Conservation (phyloP, 1,284 basidiomycete species). For the Leccinum griseonigrum region DNA sequence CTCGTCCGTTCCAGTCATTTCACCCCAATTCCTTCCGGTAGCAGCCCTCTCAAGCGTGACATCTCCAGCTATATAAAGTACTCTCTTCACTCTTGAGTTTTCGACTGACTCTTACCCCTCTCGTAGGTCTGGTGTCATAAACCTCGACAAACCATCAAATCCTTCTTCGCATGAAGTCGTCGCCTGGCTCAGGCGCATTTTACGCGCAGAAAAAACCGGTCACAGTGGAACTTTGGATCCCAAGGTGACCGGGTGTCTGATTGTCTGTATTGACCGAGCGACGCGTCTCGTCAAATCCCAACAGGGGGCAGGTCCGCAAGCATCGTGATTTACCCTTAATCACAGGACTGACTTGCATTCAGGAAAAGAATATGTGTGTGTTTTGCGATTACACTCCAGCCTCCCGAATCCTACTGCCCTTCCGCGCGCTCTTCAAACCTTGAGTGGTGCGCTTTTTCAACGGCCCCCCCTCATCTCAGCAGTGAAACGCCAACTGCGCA, state of each 20-base stretch:
- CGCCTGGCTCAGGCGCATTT: constrained; percentile 95
- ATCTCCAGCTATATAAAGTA: constrained; percentile 89
- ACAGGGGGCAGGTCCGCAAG: constrained; percentile 80
- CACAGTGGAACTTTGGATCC: constrained; percentile 98
- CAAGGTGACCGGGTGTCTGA: constrained; percentile 98
- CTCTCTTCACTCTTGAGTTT: constrained; percentile 4
- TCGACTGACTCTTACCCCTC: constrained; percentile 5
- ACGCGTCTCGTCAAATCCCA: constrained; percentile 99
- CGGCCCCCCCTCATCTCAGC: constrained; percentile 98
- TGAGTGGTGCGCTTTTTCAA: constrained; percentile 98
- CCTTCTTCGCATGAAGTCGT: constrained; percentile 99
- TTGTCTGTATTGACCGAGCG: constrained; percentile 99
- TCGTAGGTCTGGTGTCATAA: constrained; percentile 91
- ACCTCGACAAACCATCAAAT: constrained; percentile 99
- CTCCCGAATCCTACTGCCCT: constrained; percentile 84
- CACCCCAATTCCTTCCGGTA: constrained; percentile 92
- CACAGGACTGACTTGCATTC: constrained; percentile 10
- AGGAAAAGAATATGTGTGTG: constrained; percentile 99
- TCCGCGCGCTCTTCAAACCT: constrained; percentile 91
- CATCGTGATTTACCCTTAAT: constrained; percentile 4
- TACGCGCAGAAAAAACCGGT: constrained; percentile 97
- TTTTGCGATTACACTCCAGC: constrained; percentile 87
- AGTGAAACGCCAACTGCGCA: constrained; percentile 97
- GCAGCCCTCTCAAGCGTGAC: constrained; percentile 93
- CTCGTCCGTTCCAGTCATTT: constrained; percentile 96